These are phyloP conservation scores for Pseudogymnoascus sp. DNA, from an alignment of 2,329 filamentous ascomycete species.

Conservation along the genomic window DNA sequence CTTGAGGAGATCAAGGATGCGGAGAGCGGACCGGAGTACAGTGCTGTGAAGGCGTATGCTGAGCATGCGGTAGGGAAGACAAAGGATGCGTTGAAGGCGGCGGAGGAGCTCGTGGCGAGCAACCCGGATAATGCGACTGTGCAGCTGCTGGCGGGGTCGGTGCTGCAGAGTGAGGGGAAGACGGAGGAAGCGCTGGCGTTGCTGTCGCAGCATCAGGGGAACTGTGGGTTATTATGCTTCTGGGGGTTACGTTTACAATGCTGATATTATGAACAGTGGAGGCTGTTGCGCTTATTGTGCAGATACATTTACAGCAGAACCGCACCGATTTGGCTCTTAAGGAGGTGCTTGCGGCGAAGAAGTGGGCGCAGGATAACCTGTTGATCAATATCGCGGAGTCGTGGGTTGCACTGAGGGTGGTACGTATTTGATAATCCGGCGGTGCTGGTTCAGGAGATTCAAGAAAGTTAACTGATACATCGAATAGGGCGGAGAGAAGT, in stretches of 20 bases:
- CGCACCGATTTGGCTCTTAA: conserved; percentile 84
- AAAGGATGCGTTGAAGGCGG: conserved; percentile 54
- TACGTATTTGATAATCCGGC: conserved; percentile 40
- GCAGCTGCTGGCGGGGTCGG: conserved; percentile 73
- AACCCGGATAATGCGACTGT: conserved; percentile 70
- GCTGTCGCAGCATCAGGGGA: conserved; percentile 78
- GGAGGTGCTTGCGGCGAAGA: conserved; percentile 77
- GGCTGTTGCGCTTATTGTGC: conserved; percentile 79
- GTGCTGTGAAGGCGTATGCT: conserved; percentile 71
- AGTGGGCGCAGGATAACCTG: conserved; percentile 92
- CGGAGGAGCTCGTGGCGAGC: conserved; percentile 62
- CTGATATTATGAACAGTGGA: conserved; percentile 45
- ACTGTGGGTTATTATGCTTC: conserved; percentile 51
- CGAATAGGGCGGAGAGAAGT: conserved; percentile 79
- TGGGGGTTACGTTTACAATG: conserved; percentile 3
- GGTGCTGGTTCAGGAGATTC: not conserved
- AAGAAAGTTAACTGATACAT: conserved; percentile 25
- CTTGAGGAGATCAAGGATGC: conserved; percentile 60
- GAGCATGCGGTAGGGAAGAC: conserved; percentile 55
- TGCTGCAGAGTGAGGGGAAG: conserved; percentile 73
- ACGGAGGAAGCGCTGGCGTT: conserved; percentile 79
- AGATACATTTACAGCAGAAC: conserved; percentile 90
- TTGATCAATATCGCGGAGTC: conserved; percentile 92
- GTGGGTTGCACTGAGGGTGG: conserved; percentile 85
- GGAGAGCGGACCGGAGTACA: conserved; percentile 63